Percentiles rank a stretch among this genome's conserved stretches.
phyloP scores from a whole-genome alignment of 1,284 basidiomycete species.

The Pseudozyma hubeiensis region DNA sequence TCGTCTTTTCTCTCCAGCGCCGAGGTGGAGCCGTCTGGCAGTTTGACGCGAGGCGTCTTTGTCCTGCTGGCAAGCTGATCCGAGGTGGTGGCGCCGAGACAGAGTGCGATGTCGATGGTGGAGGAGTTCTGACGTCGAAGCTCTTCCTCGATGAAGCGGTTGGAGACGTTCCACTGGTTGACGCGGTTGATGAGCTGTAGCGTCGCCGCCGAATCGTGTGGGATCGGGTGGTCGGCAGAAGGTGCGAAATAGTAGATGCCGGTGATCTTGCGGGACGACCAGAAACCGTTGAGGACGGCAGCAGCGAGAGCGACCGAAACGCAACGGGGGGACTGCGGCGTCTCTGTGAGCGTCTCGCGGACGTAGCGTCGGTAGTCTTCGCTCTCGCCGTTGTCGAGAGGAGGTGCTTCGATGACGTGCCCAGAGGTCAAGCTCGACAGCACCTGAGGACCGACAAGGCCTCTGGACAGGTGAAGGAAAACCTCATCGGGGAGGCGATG shows the following conservation, averaged over 20 bases:
- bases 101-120: constrained; percentile 97
- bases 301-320: constrained; percentile 75
- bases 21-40: constrained; percentile 37
- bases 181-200: constrained; percentile 88
- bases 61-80: constrained; percentile 59
- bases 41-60: constrained; percentile 49
- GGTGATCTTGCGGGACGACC: constrained; percentile 60
- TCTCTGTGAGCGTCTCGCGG: constrained; percentile 92
- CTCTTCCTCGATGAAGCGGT: constrained; percentile 89
- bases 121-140: constrained; percentile 93
- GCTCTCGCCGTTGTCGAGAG: constrained; percentile 92
- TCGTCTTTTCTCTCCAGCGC: constrained; percentile 96
- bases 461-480: constrained; percentile 94
- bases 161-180: constrained; percentile 90
- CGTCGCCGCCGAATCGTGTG: constrained; percentile 76
- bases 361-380: constrained; percentile 93
- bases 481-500: constrained; percentile 94
- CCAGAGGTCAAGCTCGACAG: constrained; percentile 89
- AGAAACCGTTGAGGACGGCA: constrained; percentile 62
- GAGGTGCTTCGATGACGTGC: constrained; percentile 84
- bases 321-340: constrained; percentile 87
- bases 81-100: constrained; percentile 82
- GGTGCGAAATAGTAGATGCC: constrained; percentile 64
- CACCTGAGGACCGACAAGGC: constrained; percentile 85
- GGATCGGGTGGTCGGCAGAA: constrained; percentile 49